Percentiles rank a stretch among this genome's conserved stretches.
phyloP scores from a whole-genome alignment of 805 yeast species.

The Suhomyces sp. region DNA sequence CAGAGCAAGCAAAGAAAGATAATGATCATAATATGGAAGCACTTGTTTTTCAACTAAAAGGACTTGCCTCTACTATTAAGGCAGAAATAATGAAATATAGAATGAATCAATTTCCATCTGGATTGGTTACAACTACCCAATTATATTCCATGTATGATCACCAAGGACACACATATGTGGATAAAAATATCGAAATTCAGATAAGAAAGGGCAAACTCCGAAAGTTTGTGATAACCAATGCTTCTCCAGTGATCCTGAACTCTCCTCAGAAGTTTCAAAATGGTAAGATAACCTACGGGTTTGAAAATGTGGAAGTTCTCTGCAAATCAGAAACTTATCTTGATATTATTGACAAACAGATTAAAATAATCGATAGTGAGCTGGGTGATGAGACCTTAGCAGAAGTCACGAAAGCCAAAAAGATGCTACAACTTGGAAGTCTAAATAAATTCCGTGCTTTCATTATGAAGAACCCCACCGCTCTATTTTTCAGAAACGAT shows the following conservation, averaged over 20 bases:
- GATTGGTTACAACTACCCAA: conserved; percentile 45
- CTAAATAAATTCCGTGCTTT: conserved; percentile 23
- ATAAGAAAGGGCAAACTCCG: conserved; percentile 37
- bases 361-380: conserved; percentile 8
- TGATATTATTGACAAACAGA: conserved; percentile 15
- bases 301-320: conserved; percentile 41
- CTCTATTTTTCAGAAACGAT: conserved; percentile 24
- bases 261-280: conserved; percentile 28
- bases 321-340: conserved; percentile 26
- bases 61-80: conserved; percentile 33
- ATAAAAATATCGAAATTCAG: conserved; percentile 40
- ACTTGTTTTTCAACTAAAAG: conserved; percentile 32
- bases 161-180: conserved; percentile 51
- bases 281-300: conserved; percentile 43
- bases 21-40: conserved; percentile 19
- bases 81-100: conserved; percentile 40
- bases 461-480: conserved; percentile 24
- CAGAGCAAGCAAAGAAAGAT: conserved; percentile 10
- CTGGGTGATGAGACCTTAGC: not conserved
- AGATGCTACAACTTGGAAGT: conserved; percentile 10
- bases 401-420: conserved; percentile 8
- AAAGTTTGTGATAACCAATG: conserved; percentile 42
- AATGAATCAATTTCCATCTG: conserved; percentile 33
- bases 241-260: conserved; percentile 45
- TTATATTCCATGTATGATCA: conserved; percentile 48